These are phyloP conservation scores for Rhododendron ovatum DNA, from an alignment of 148 eudicot species.

Conservation along the genomic window DNA sequence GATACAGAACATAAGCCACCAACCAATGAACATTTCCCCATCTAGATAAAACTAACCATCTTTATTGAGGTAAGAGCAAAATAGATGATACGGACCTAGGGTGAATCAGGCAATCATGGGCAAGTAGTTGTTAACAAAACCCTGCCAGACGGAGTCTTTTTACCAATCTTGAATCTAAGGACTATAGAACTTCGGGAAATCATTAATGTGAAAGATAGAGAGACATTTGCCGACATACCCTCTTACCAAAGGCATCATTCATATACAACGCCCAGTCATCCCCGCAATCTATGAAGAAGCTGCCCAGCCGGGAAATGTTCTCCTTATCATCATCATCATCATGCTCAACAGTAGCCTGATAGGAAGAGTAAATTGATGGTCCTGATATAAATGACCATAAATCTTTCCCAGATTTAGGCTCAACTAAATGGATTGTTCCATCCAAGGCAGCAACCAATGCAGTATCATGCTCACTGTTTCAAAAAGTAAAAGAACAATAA, in stretches of 20 bases:
- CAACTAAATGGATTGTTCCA: conserved; percentile 71
- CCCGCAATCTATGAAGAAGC: conserved; percentile 72
- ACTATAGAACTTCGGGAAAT: background rate
- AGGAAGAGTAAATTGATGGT: conserved; percentile 66
- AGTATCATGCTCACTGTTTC: conserved; percentile 45
- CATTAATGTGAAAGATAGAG: background rate
- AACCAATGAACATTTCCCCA: background rate
- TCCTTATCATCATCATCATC: conserved; percentile 29
- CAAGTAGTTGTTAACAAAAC: background rate
- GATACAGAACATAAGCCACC: background rate
- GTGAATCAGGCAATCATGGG: background rate
- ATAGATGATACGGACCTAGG: background rate
- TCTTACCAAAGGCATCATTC: conserved; percentile 42
- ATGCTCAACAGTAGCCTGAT: conserved; percentile 47
- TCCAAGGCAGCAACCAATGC: conserved; percentile 77
- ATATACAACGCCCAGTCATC: conserved; percentile 80
- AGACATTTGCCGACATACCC: conserved; percentile 36
- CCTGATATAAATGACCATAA: conserved; percentile 90
- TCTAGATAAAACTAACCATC: background rate
- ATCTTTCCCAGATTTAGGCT: conserved; percentile 53
- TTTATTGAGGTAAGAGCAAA: background rate
- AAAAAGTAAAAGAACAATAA: background rate
- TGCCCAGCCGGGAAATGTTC: conserved; percentile 29
- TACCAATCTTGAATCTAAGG: background rate
- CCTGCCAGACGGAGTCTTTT: background rate